phyloP scores from a whole-genome alignment of 75 land plant genomes.

The Gnetum montanum region DNA sequence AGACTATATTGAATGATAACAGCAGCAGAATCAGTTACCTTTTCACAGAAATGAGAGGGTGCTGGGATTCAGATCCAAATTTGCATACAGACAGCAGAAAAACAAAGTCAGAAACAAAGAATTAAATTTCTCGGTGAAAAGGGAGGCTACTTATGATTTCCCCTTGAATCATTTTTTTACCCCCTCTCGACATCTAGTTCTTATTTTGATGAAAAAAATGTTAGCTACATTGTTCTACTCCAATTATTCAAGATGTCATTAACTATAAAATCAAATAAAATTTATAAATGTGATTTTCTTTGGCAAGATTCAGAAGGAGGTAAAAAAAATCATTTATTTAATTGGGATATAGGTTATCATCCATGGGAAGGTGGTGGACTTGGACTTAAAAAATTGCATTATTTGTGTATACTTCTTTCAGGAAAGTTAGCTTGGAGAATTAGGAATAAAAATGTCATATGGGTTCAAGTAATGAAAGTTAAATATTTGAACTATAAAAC shows the following conservation, averaged over 20 bases:
- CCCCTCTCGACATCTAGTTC: not conserved
- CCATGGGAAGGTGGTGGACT: no score
- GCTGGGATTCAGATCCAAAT: conserved; percentile 1
- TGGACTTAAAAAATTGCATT: no score
- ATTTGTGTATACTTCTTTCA: no score
- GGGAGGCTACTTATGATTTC: not conserved
- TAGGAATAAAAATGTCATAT: no score
- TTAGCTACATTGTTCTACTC: not conserved
- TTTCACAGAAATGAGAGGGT: conserved; percentile 9
- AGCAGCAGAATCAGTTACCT: not conserved
- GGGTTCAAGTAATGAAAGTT: no score
- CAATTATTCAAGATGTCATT: not conserved
- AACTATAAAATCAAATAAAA: no score
- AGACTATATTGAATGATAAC: not conserved
- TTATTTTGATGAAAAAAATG: not conserved
- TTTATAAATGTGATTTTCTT: no score
- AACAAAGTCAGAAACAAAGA: not conserved
- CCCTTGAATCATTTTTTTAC: not conserved
- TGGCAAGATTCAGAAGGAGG: no score
- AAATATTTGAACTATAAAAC: no score
- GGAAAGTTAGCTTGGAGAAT: no score
- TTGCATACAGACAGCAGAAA: not conserved
- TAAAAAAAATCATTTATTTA: no score
- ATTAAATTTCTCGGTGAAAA: not conserved
- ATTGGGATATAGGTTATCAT: no score